These are phyloP conservation scores for Ulota crispa DNA, from an alignment of 225 moss, liverwort and hornwort genomes.

Conservation along the genomic window DNA sequence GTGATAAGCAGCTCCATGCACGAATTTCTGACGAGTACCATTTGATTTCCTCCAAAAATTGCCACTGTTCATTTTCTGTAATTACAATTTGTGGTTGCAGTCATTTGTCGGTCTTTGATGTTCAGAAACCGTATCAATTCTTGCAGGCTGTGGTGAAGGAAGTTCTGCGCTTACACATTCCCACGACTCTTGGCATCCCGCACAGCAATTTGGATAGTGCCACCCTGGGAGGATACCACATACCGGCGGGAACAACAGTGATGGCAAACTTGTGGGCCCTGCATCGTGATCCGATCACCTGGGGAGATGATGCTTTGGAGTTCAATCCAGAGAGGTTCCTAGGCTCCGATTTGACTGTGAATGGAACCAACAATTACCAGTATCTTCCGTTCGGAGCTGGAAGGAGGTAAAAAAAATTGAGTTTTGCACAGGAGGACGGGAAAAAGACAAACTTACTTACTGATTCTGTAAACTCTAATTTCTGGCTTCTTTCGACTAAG, in stretches of 20 bases:
- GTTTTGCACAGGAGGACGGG: neutral
- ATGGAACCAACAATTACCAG: constrained; percentile 18
- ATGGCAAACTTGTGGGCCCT: constrained; percentile 57
- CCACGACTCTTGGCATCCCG: constrained; percentile 50
- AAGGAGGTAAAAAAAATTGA: constrained; percentile 16
- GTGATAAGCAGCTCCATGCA: neutral
- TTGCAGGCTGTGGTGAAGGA: constrained; percentile 55
- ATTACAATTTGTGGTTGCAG: neutral
- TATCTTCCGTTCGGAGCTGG: constrained; percentile 36
- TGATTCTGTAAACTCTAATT: neutral
- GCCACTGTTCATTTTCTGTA: neutral
- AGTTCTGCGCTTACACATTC: constrained; percentile 49
- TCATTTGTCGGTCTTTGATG: neutral
- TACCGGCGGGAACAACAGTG: constrained; percentile 50
- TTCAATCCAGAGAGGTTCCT: constrained; percentile 49
- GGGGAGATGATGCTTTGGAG: constrained; percentile 43
- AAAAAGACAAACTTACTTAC: neutral
- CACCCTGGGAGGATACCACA: constrained; percentile 38
- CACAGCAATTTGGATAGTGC: constrained; percentile 44
- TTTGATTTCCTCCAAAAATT: neutral
- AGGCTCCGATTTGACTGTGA: constrained; percentile 16
- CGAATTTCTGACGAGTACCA: neutral
- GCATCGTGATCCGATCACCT: constrained; percentile 45
- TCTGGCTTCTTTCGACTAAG: neutral
- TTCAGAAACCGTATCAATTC: neutral